Percentiles rank a stretch among this genome's conserved stretches.
Conservation (phyloP, 1,284 basidiomycete species). For the Boletellus deceptivus region DNA sequence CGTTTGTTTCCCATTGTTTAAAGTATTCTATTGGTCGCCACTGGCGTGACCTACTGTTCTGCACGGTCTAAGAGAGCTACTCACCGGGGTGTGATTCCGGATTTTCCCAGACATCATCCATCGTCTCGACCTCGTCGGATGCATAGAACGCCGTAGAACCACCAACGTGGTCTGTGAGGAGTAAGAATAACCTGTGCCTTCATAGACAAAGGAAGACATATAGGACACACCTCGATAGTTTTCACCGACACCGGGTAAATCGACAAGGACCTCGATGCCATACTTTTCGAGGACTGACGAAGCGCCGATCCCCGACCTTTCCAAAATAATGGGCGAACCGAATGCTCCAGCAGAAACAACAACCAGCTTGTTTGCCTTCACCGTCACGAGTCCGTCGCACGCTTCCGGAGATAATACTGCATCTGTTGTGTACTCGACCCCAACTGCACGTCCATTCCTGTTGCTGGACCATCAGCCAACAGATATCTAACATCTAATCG, state of each 20-base stretch:
- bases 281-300: slow-evolving; percentile 39
- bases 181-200: background rate
- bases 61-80: slow-evolving; percentile 17
- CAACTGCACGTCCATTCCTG: no score
- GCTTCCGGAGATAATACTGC: no score
- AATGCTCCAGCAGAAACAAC: no score
- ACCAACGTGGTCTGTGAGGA: slow-evolving; percentile 43
- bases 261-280: slow-evolving; percentile 40
- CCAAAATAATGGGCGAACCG: no score
- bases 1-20: background rate
- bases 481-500: no score
- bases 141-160: slow-evolving; percentile 37
- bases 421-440: no score
- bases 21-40: background rate
- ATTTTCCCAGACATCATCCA: slow-evolving; percentile 43
- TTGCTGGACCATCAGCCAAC: no score
- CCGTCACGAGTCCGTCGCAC: no score
- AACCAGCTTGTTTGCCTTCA: no score
- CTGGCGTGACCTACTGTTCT: background rate
- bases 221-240: background rate
- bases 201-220: background rate
- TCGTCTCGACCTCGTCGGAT: slow-evolving; percentile 40
- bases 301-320: slow-evolving; percentile 52
- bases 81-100: slow-evolving; percentile 30
- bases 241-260: slow-evolving; percentile 54